Conservation (phyloP, 352 stramenopile genomes). For the Thalassiosira exigua region DNA sequence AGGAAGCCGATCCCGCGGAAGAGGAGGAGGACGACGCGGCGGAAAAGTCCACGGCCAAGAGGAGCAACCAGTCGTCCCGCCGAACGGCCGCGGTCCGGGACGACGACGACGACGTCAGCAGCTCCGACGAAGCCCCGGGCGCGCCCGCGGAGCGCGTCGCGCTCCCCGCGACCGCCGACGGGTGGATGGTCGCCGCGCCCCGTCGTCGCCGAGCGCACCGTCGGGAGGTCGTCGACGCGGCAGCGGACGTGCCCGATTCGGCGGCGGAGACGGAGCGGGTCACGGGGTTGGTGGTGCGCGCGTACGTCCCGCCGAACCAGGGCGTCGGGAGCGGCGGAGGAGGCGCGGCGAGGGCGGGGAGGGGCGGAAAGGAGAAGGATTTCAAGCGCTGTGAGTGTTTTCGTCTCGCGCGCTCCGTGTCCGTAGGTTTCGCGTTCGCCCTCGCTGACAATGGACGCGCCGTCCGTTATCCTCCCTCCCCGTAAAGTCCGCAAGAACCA, state of each 20-base stretch:
- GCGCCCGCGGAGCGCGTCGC: constrained; percentile 34
- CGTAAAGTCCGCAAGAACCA: constrained; percentile 62
- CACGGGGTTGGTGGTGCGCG: constrained; percentile 39
- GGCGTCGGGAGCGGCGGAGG: neutral
- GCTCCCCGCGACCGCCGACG: constrained; percentile 47
- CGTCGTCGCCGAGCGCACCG: constrained; percentile 37
- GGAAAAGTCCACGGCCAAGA: constrained; percentile 9
- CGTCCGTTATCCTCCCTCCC: too few relatives aligned
- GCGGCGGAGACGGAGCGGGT: constrained; percentile 46
- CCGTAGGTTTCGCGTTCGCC: too few relatives aligned
- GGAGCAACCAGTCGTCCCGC: constrained; percentile 7
- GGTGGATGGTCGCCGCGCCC: constrained; percentile 54
- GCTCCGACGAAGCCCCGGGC: constrained; percentile 35
- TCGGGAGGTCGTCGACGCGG: constrained; percentile 33
- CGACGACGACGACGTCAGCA: constrained; percentile 11
- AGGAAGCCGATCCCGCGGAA: constrained; percentile 4
- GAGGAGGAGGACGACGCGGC: constrained; percentile 1
- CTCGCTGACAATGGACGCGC: too few relatives aligned
- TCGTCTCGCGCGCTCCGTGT: too few relatives aligned
- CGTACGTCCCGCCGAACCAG: constrained; percentile 24
- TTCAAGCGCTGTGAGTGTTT: constrained; percentile 69
- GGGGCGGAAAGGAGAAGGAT: constrained; percentile 36
- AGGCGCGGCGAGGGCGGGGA: neutral
- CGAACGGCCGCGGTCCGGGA: too few relatives aligned
- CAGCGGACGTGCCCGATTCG: constrained; percentile 14